These are phyloP conservation scores for Candida argentea DNA, from an alignment of 805 yeast genomes.

Conservation along the genomic window DNA sequence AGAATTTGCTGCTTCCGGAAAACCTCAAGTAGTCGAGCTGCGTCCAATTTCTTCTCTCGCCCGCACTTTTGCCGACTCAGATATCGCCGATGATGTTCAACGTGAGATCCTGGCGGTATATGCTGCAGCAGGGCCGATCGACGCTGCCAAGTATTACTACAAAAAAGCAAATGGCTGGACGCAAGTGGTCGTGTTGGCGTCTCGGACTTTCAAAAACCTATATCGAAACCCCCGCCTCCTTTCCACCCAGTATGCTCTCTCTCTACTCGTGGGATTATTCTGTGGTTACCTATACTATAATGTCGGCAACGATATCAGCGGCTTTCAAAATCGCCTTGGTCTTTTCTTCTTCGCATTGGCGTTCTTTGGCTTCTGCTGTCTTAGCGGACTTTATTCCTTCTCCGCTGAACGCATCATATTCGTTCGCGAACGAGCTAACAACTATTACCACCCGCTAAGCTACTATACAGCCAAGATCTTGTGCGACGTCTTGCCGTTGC, in stretches of 20 bases:
- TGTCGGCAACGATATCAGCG: constrained; percentile 81
- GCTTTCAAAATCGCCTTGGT: constrained; percentile 93
- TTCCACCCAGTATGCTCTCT: constrained; percentile 71
- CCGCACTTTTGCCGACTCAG: constrained; percentile 26
- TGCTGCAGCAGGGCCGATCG: constrained; percentile 15
- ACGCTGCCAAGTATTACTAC: constrained; percentile 22
- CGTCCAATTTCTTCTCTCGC: constrained; percentile 19
- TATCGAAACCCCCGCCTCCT: constrained; percentile 89
- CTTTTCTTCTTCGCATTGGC: constrained; percentile 85
- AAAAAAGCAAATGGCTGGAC: constrained; percentile 47
- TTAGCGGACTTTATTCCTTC: constrained; percentile 86
- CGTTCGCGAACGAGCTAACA: constrained; percentile 87
- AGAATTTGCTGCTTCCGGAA: constrained; percentile 33
- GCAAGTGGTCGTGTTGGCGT: constrained; percentile 67
- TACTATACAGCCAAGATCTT: constrained; percentile 78
- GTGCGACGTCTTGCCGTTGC: constrained; percentile 86
- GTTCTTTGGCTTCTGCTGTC: constrained; percentile 86
- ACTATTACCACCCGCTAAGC: constrained; percentile 81
- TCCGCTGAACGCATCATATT: constrained; percentile 83
- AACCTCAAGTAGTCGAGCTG: no score
- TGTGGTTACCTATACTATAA: constrained; percentile 82
- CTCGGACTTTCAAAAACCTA: constrained; percentile 83
- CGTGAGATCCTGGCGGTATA: constrained; percentile 23
- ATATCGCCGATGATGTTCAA: constrained; percentile 29
- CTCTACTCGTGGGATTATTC: constrained; percentile 68